A percentile compares a stretch with the other conserved stretches of the same genome.
These are phyloP conservation scores for Solioccasus polychromus DNA, from an alignment of 768 basidiomycete genomes.

Conservation along the genomic window DNA sequence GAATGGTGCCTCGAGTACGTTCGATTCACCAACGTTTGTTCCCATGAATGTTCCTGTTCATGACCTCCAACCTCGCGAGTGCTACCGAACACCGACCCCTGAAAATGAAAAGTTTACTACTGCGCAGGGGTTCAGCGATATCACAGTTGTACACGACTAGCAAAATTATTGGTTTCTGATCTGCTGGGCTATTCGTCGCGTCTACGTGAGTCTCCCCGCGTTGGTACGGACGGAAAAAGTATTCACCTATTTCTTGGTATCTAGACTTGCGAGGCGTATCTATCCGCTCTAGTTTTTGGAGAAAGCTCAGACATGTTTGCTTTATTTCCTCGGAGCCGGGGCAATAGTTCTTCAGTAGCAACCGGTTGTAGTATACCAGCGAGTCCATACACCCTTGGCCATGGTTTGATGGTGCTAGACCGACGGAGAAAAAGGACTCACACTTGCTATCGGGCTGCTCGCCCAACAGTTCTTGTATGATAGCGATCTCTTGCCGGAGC, in stretches of 20 bases:
- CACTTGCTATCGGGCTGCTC: slow-evolving; percentile 95
- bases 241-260: slow-evolving; percentile 66
- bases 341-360: slow-evolving; percentile 55
- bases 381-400: slow-evolving; percentile 90
- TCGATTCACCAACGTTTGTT: too few species aligned
- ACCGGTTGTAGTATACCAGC: slow-evolving; percentile 74
- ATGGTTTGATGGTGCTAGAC: background rate
- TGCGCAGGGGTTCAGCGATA: too few species aligned
- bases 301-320: slow-evolving; percentile 48
- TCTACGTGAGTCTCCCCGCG: background rate
- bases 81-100: too few species aligned
- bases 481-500: slow-evolving; percentile 70
- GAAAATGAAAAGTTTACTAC: too few species aligned
- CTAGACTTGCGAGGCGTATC: slow-evolving; percentile 66
- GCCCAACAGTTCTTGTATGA: slow-evolving; percentile 79
- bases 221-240: background rate
- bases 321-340: slow-evolving; percentile 37
- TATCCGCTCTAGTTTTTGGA: slow-evolving; percentile 53
- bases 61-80: too few species aligned
- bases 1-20: too few species aligned
- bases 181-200: slow-evolving; percentile 20
- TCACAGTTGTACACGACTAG: slow-evolving; percentile 3
- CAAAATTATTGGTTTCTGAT: slow-evolving; percentile 6
- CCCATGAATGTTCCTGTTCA: too few species aligned
- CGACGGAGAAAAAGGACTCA: slow-evolving; percentile 33